Evolutionary conservation across 2,329 filamentous ascomycete genomes (phyloP).

Genomic region (Thielaviopsis punctulata): DNA sequence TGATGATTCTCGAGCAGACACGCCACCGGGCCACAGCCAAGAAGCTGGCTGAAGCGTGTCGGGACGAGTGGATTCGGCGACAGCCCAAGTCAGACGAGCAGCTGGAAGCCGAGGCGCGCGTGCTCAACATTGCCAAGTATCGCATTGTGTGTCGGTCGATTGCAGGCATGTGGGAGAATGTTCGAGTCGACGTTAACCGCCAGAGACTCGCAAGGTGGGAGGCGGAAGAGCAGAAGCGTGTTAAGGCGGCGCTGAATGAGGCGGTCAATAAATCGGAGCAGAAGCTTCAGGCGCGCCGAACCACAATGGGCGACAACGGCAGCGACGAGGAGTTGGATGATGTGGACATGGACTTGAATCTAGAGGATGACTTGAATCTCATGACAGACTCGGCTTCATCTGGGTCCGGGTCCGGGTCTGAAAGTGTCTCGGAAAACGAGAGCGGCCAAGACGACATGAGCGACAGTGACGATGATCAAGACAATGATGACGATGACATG

Average conservation of each 20-base stretch:
- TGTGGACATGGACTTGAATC: constrained; percentile 24
- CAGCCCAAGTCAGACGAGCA: constrained; percentile 67
- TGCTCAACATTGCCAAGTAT: constrained; percentile 50
- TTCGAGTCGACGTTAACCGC: constrained; percentile 42
- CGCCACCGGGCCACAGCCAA: constrained; percentile 65
- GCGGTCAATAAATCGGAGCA: constrained; percentile 56
- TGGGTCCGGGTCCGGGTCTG: too few relatives aligned
- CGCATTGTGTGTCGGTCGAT: constrained; percentile 48
- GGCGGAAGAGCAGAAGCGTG: constrained; percentile 43
- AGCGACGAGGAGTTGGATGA: constrained; percentile 24
- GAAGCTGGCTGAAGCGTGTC: constrained; percentile 58
- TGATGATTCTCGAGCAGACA: constrained; percentile 64
- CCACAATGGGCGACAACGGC: constrained; percentile 31
- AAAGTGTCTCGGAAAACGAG: constrained; percentile 20
- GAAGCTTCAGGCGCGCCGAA: constrained; percentile 42
- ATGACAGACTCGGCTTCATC: constrained; percentile 20
- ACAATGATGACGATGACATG: constrained; percentile 26
- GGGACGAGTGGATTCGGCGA: constrained; percentile 55
- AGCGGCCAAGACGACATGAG: constrained; percentile 20
- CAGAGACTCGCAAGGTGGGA: constrained; percentile 45
- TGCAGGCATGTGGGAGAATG: constrained; percentile 46
- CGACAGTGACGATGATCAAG: constrained; percentile 17
- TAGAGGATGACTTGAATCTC: constrained; percentile 29
- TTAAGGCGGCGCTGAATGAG: constrained; percentile 53
- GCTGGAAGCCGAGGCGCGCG: constrained; percentile 59